Base-by-base conservation (phyloP, 176 grass and related monocot genomes). In the Typha latifolia region DNA sequence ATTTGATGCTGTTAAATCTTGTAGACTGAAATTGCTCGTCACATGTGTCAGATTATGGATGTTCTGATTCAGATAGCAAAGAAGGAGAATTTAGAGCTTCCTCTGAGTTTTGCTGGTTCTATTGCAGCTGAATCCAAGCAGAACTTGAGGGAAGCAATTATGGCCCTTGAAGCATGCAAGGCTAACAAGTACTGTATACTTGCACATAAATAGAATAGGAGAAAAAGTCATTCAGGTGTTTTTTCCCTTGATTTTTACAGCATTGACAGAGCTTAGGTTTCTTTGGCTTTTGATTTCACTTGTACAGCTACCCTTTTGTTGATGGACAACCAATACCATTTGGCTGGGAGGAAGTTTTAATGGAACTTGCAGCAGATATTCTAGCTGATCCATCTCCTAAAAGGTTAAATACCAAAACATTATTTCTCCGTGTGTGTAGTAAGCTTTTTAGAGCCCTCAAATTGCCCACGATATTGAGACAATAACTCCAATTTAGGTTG, bases 131-230 rank as follows among this genome's bases (percentile, higher is more conserved):
- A 74, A 72, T 90, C 74, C 19, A 80, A 22, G 70, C 80, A 86
- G 49, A 90, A 86, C 71, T 29, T 86, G 73, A 90, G 83, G 80
- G 77, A 83, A 73, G 80, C 87, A 0, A 81, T 90, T 49, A 81
- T 90, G 73, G 87, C 87, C 43, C 51, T 90, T 68, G 83, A 90
- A 62, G 87, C 87, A 69, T 90, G 87, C 71, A 90, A 78, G 83
- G 47, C 32, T 13, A 82, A 90, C 56, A 86, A 62, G 83, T 90
- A 86, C 2, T 26, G 14, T 12, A 63, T 21, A 3, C 22, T 50
- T 73, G 47, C 63, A 31, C 63, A 47, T 49, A 48, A 69, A 34
- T 62, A 34, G 2, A 66, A 62, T 14, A 53, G 66, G 48, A 80
- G 49, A 43, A 15, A 49, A 62, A 27, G 15, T 55, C 18, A 49